Conservation (phyloP, 2,329 filamentous ascomycete genomes). For the Fusarium annulatum region DNA sequence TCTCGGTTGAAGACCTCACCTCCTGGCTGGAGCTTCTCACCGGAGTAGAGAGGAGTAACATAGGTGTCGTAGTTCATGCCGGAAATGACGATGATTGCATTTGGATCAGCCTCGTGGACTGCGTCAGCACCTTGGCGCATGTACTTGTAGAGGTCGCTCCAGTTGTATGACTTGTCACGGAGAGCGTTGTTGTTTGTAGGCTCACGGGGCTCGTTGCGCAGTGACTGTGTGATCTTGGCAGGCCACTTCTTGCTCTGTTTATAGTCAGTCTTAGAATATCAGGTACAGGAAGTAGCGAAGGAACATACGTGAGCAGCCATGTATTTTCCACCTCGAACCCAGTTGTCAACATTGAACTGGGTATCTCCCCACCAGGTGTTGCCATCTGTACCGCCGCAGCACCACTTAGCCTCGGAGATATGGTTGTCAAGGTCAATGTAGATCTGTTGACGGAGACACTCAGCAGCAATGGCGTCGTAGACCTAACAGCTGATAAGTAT, state of each 20-base stretch:
- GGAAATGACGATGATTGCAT: constrained; percentile 68
- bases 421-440: constrained; percentile 72
- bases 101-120: constrained; percentile 62
- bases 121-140: constrained; percentile 60
- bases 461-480: constrained; percentile 71
- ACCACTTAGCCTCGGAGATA: constrained; percentile 69
- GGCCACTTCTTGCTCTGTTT: constrained; percentile 22
- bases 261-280: fast-evolving
- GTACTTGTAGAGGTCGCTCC: constrained; percentile 66
- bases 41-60: constrained; percentile 62
- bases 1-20: constrained; percentile 55
- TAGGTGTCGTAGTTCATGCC: constrained; percentile 68
- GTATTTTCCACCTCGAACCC: constrained; percentile 68
- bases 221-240: constrained; percentile 45
- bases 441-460: constrained; percentile 64
- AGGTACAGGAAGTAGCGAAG: fast-evolving
- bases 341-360: constrained; percentile 68
- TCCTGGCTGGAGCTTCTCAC: constrained; percentile 59
- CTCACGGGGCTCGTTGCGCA: constrained; percentile 65
- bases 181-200: constrained; percentile 50
- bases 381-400: constrained; percentile 64
- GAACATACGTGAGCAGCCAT: constrained; percentile 67
- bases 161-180: constrained; percentile 59
- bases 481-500: background rate
- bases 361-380: constrained; percentile 72